Evolutionary conservation across 768 basidiomycete genomes (phyloP).

Genomic region (Leccinum longicurvipes): DNA sequence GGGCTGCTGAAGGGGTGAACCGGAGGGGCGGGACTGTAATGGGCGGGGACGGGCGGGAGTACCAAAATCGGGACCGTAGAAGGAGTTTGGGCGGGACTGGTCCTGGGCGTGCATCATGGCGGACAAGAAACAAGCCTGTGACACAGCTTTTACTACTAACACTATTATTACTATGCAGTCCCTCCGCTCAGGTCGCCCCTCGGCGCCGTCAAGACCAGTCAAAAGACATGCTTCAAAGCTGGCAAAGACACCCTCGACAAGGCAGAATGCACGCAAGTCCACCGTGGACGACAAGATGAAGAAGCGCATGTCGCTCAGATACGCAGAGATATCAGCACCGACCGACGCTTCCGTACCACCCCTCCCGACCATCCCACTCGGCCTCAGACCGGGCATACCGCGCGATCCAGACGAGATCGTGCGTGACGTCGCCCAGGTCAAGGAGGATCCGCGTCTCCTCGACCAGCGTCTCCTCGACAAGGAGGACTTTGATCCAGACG

Average conservation of each 20-base stretch:
- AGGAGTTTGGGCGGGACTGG: conserved; percentile 35
- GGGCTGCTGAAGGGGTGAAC: conserved; percentile 26
- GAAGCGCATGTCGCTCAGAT: conserved; percentile 94
- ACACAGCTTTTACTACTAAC: conserved; percentile 14
- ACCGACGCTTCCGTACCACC: conserved; percentile 54
- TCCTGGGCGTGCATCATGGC: conserved; percentile 31
- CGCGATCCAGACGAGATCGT: conserved; percentile 49
- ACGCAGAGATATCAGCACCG: conserved; percentile 80
- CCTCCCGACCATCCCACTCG: conserved; percentile 54
- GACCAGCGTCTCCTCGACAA: conserved; percentile 65
- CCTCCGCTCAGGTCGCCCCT: conserved; percentile 50
- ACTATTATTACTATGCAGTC: conserved; percentile 45
- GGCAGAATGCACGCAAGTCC: conserved; percentile 46
- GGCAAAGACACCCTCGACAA: conserved; percentile 22
- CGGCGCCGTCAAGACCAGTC: conserved; percentile 32
- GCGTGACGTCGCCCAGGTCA: conserved; percentile 33
- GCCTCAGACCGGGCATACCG: conserved; percentile 34
- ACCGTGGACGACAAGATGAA: conserved; percentile 86
- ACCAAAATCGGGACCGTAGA: conserved; percentile 29
- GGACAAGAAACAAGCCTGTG: conserved; percentile 13
- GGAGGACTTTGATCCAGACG: conserved; percentile 84
- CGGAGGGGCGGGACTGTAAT: conserved; percentile 11
- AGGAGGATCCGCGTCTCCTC: conserved; percentile 58
- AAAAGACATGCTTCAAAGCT: conserved; percentile 35
- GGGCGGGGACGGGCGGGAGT: conserved; percentile 13